Conservation (phyloP, 257 asterid species). For the Solanum piurae region DNA sequence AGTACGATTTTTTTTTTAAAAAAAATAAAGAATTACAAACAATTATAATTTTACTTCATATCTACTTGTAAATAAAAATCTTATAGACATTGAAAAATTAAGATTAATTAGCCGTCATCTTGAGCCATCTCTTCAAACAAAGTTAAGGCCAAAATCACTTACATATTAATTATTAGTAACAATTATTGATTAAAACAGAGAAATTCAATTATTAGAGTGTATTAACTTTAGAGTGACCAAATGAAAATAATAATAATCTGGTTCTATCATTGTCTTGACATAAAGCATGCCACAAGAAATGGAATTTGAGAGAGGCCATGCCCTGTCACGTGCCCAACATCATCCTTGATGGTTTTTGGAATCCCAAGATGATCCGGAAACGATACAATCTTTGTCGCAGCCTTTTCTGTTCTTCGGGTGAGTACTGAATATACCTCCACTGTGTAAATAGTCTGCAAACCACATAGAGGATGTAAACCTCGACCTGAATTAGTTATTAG, state of each 20-base stretch:
- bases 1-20: not conserved
- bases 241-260: no score
- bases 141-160: not conserved
- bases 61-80: not conserved
- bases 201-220: not conserved
- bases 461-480: no score
- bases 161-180: not conserved
- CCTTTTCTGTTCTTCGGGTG: no score
- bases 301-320: not conserved
- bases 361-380: not conserved
- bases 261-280: not conserved
- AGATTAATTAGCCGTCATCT: not conserved
- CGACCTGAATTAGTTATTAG: not conserved
- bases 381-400: not conserved
- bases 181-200: not conserved
- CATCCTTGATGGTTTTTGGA: not conserved
- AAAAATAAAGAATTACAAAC: not conserved
- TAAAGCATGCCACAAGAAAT: not conserved
- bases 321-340: not conserved
- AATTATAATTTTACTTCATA: not conserved
- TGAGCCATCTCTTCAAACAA: not conserved
- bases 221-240: not conserved
- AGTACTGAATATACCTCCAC: no score
- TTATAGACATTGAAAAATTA: not conserved
- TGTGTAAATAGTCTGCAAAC: no score